These are phyloP conservation scores for Sicyos baderoa DNA, from an alignment of 306 rosid genomes.

Conservation along the genomic window DNA sequence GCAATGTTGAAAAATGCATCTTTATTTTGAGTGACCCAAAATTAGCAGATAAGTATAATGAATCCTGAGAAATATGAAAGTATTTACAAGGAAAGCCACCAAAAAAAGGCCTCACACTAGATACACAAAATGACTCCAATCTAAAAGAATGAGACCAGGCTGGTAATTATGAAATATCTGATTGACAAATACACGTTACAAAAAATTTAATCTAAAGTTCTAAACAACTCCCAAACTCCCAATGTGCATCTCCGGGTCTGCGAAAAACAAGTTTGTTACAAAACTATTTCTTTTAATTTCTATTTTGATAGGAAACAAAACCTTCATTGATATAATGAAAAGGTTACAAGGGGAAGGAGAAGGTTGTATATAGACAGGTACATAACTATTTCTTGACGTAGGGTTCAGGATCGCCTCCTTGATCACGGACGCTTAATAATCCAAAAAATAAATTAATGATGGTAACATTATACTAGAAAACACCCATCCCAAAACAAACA, in stretches of 20 bases:
- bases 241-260: neutral
- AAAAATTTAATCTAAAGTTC: no score
- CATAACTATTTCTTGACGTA: no score
- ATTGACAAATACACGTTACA: neutral
- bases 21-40: neutral
- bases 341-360: no score
- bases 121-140: neutral
- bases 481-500: neutral
- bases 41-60: neutral
- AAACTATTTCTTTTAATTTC: no score
- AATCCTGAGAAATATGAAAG: neutral
- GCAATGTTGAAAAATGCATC: constrained; percentile 19
- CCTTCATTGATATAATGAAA: no score
- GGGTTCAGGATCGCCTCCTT: no score
- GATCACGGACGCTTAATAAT: neutral
- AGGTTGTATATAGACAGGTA: no score
- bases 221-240: neutral
- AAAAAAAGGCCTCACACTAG: neutral
- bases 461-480: neutral
- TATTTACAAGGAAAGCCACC: neutral
- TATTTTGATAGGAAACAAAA: no score
- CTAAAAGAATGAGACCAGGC: neutral
- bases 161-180: neutral
- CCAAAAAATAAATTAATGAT: neutral
- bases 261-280: neutral